These are phyloP conservation scores for Metschnikowia kunwiensis DNA, from an alignment of 805 yeast genomes.

Conservation along the genomic window DNA sequence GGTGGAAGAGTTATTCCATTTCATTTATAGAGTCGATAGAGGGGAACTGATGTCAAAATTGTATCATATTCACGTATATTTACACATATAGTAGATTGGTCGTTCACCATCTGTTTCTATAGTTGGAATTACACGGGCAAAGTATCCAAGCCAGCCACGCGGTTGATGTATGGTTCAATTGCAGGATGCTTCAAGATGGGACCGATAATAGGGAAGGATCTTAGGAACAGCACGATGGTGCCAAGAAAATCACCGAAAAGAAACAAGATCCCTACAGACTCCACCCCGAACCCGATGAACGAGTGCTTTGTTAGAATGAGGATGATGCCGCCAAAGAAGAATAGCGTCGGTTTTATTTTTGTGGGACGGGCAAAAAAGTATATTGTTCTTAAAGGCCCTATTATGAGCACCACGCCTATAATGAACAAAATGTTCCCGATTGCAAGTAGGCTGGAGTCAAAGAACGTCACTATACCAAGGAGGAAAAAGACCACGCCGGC, in stretches of 20 bases:
- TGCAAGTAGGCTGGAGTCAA: slow-evolving; percentile 85
- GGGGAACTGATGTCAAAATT: too few species aligned
- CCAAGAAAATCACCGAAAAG: slow-evolving; percentile 90
- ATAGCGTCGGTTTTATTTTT: slow-evolving; percentile 81
- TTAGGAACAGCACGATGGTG: slow-evolving; percentile 77
- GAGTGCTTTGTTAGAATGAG: slow-evolving; percentile 74
- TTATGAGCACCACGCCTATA: slow-evolving; percentile 79
- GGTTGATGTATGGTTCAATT: slow-evolving; percentile 65
- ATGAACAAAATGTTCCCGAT: slow-evolving; percentile 80
- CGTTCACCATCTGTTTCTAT: too few species aligned
- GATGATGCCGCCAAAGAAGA: slow-evolving; percentile 71
- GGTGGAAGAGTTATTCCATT: too few species aligned
- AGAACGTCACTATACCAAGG: slow-evolving; percentile 79
- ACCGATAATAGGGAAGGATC: slow-evolving; percentile 87
- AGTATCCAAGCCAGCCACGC: slow-evolving; percentile 42
- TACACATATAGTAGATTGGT: neutral
- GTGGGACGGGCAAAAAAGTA: slow-evolving; percentile 82
- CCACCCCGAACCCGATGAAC: slow-evolving; percentile 80
- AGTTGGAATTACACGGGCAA: slow-evolving; percentile 34
- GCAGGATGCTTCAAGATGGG: slow-evolving; percentile 76
- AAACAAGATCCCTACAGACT: slow-evolving; percentile 84
- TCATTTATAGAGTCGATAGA: too few species aligned
- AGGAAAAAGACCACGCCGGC: slow-evolving; percentile 76
- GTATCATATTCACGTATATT: slow-evolving; percentile 3
- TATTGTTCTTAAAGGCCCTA: slow-evolving; percentile 82